phyloP scores from a whole-genome alignment of 306 rosid genomes.

The Sphenostylis stenocarpa region DNA sequence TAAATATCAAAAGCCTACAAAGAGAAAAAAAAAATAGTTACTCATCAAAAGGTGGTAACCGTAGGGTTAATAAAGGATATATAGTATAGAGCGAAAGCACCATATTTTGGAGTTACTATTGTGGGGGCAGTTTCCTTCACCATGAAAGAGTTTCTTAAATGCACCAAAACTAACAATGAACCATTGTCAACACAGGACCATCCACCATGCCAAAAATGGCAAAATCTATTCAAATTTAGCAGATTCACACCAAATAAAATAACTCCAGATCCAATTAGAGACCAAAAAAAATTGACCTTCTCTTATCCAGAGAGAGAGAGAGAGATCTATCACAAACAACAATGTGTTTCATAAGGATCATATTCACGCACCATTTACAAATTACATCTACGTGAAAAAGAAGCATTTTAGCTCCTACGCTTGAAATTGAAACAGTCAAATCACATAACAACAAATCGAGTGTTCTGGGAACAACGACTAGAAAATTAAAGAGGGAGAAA shows the following conservation, averaged over 20 bases:
- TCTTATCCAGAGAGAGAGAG: not conserved
- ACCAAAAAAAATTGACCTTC: not conserved
- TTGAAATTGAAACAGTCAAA: not conserved
- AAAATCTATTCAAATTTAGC: not conserved
- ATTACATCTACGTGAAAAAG: not conserved
- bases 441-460: not conserved
- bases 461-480: not conserved
- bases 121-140: not conserved
- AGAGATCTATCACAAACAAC: not conserved
- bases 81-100: not conserved
- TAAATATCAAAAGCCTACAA: not conserved
- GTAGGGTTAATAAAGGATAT: not conserved
- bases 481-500: not conserved
- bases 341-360: not conserved
- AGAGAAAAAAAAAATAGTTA: not conserved
- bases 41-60: not conserved
- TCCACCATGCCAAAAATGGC: not conserved
- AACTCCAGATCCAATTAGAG: not conserved
- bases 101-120: not conserved
- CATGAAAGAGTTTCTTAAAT: not conserved
- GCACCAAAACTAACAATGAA: not conserved
- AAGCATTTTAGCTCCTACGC: not conserved
- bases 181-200: not conserved
- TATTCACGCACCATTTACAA: not conserved
- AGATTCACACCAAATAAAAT: not conserved